Base-by-base conservation (phyloP, 1,139 yeast species). In the Suhomyces panamericanus region DNA sequence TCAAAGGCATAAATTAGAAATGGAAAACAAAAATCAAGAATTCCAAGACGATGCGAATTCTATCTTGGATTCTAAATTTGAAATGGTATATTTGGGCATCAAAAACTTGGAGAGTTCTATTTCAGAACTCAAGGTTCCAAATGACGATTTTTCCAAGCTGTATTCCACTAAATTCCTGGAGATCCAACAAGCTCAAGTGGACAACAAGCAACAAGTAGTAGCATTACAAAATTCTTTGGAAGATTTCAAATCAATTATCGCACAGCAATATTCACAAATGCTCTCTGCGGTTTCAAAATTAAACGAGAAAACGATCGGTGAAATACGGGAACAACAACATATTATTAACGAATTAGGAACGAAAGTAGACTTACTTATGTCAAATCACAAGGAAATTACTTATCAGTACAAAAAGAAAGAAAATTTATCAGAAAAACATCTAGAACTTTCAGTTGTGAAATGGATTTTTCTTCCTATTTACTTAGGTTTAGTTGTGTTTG, bases 391-490 rank as follows among this genome's bases (percentile, higher is more conserved):
- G 52, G 78, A 73, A 46, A 59, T 73, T 15, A 55, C 66, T 6
- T 52, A 63, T 42, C 69, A 70, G 50, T 67, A 64, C 49, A 56
- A 58, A 42, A 50, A 55, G 32, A 49, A 49, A 39, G 16, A 43
- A 12, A 42, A 36, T 6, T 42, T 40, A n/a, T 47, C 41, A 13
- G 47, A 45, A 6, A 48, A 49, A 6, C 43, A 48, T 6, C 45
- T 55, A 9, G 53, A 46, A 15, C 41, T 54, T 12, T 48, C 59
- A 5, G 57, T 67, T 12, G 57, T 73, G 12, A 70, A 64, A 49
- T 71, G 76, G 74, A 57, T 75, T 13, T 63, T 78, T 44, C 53
- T 78, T 33, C 76, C 79, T 1, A 60, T 78, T 20, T 59, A 75
- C 13, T 47, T 70, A 14, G 14, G 28, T 13, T 9, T 37, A 6